These are phyloP conservation scores for Chytriomyces sp. DNA, from an alignment of 192 early-diverging fungal genomes.

Conservation along the genomic window DNA sequence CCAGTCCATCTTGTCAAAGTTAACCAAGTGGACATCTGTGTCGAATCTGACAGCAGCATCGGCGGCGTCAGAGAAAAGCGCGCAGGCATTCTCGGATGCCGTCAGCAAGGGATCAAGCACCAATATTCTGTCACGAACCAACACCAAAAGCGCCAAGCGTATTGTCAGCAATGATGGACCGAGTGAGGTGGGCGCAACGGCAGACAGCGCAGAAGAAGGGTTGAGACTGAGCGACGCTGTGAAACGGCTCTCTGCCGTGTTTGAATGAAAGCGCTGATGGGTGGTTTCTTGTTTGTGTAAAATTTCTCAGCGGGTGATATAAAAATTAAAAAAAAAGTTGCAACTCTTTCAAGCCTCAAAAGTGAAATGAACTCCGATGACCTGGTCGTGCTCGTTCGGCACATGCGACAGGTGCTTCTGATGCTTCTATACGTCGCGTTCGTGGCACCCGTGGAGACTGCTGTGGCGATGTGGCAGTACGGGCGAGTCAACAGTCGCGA, in stretches of 20 bases:
- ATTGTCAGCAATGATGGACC: not conserved
- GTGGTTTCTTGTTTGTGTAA: no score
- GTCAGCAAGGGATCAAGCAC: slow-evolving; percentile 10
- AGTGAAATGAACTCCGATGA: no score
- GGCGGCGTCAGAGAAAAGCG: slow-evolving; percentile 33
- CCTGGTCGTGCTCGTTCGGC: no score
- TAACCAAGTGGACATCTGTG: slow-evolving; percentile 37
- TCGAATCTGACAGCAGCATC: slow-evolving; percentile 32
- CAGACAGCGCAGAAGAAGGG: slow-evolving; percentile 25
- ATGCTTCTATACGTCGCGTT: no score
- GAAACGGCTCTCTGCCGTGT: slow-evolving; percentile 20
- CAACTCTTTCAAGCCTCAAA: no score
- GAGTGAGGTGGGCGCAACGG: not conserved
- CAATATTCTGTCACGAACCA: not conserved
- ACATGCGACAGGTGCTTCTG: no score
- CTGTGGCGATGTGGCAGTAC: no score
- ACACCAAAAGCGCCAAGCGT: slow-evolving; percentile 4
- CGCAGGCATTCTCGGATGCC: slow-evolving; percentile 2
- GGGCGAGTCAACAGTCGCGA: no score
- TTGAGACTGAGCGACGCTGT: slow-evolving; percentile 28
- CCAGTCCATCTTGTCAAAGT: slow-evolving; percentile 6
- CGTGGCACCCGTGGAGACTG: no score
- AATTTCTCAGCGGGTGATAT: no score
- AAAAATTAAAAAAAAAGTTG: no score
- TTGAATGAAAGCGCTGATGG: not conserved